Evolutionary conservation across 2,329 filamentous ascomycete species (phyloP).

Genomic region (Penicillium sp.): DNA sequence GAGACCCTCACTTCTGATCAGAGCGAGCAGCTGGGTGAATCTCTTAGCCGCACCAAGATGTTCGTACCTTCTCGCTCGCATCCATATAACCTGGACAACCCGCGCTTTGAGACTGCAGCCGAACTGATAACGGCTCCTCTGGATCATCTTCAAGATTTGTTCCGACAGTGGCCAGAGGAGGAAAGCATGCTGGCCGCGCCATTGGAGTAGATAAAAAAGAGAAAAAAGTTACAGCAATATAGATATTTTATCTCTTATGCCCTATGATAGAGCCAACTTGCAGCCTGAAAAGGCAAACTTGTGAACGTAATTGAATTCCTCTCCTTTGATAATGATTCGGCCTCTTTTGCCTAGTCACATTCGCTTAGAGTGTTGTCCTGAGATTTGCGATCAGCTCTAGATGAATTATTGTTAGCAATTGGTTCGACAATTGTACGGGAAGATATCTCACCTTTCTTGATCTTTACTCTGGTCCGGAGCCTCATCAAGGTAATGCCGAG

Average conservation of each 20-base stretch:
- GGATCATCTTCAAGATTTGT: constrained; percentile 56
- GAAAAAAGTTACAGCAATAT: background rate
- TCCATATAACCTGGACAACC: constrained; percentile 51
- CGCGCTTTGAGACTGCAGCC: constrained; percentile 56
- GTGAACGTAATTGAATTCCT: background rate
- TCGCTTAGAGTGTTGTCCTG: constrained; percentile 2
- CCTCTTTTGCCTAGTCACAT: background rate
- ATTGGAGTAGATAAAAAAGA: constrained; percentile 3
- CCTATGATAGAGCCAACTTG: background rate
- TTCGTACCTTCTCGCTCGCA: constrained; percentile 55
- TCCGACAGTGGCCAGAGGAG: constrained; percentile 52
- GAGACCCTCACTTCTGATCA: constrained; percentile 35
- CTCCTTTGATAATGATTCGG: background rate
- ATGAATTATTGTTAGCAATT: background rate
- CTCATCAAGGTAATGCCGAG: constrained; percentile 15
- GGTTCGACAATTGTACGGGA: background rate
- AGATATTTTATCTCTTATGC: background rate
- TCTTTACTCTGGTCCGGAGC: constrained; percentile 8
- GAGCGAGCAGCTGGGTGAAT: constrained; percentile 41
- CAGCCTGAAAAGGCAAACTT: background rate
- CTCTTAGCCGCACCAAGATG: constrained; percentile 53
- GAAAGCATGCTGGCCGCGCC: constrained; percentile 3
- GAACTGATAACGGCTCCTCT: constrained; percentile 57
- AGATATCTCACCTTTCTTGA: constrained; percentile 19
- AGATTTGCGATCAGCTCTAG: constrained; percentile 20